phyloP scores from a whole-genome alignment of 1,284 basidiomycete species.

The Sutorius eximius region DNA sequence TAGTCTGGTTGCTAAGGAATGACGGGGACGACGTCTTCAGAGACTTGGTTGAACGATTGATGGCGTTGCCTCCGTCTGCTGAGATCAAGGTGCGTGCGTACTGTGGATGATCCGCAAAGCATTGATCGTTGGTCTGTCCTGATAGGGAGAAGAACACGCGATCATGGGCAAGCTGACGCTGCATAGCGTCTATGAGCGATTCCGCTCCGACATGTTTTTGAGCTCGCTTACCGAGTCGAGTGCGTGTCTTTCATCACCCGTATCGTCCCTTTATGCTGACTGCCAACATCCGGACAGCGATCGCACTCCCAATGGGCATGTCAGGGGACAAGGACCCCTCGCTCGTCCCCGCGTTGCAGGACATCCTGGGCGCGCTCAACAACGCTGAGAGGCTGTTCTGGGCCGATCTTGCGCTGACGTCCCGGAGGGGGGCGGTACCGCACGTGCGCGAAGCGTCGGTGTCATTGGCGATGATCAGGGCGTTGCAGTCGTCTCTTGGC shows the following conservation, averaged over 20 bases:
- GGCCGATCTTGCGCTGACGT: conserved; percentile 59
- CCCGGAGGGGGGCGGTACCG: conserved; percentile 60
- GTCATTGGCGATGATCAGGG: conserved; percentile 67
- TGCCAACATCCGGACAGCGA: conserved; percentile 49
- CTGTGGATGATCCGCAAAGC: not conserved
- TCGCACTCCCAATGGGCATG: conserved; percentile 82
- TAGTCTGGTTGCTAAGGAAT: conserved; percentile 75
- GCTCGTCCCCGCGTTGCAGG: conserved; percentile 50
- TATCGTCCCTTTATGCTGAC: not conserved
- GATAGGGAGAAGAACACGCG: conserved; percentile 68
- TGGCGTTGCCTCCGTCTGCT: conserved; percentile 55
- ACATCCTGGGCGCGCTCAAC: conserved; percentile 61
- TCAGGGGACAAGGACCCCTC: conserved; percentile 45
- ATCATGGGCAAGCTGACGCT: conserved; percentile 74
- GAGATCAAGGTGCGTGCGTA: conserved; percentile 53
- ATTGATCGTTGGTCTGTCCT: not conserved
- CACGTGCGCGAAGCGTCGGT: conserved; percentile 74
- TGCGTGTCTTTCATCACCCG: conserved; percentile 37
- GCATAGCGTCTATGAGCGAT: conserved; percentile 72
- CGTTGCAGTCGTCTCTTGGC: conserved; percentile 80
- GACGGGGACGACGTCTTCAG: conserved; percentile 58
- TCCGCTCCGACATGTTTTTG: conserved; percentile 82
- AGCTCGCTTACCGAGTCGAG: conserved; percentile 86
- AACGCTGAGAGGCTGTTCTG: conserved; percentile 72
- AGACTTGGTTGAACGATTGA: conserved; percentile 56